These are phyloP conservation scores for Solanum piurae DNA, from an alignment of 257 asterid genomes.

Conservation along the genomic window DNA sequence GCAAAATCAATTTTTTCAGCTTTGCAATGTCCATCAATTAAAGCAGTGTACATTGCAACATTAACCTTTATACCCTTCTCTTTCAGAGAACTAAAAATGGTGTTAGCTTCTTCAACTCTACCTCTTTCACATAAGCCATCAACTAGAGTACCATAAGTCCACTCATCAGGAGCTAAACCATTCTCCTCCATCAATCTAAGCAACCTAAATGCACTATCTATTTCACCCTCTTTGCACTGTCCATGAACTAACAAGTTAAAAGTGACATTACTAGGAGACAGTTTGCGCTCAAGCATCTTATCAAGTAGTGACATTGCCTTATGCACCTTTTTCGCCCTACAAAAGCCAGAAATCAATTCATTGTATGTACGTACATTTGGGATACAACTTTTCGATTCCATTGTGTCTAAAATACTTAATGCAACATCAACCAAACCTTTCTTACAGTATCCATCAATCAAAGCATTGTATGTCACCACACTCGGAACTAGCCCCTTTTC, in stretches of 20 bases:
- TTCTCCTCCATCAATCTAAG: conserved; percentile 52
- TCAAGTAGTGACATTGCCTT: conserved; percentile 57
- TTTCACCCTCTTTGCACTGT: conserved; percentile 51
- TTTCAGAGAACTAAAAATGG: conserved; percentile 34
- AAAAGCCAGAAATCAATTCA: conserved; percentile 56
- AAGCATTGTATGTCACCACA: conserved; percentile 52
- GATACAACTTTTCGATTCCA: conserved; percentile 36
- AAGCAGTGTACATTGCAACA: conserved; percentile 43
- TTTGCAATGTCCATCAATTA: conserved; percentile 53
- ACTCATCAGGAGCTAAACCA: conserved; percentile 44
- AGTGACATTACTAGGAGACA: conserved; percentile 41
- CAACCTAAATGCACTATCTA: conserved; percentile 54
- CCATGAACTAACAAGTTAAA: conserved; percentile 58
- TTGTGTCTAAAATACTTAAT: conserved; percentile 31
- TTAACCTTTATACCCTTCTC: conserved; percentile 37
- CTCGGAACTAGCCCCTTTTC: conserved; percentile 43
- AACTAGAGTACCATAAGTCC: conserved; percentile 50
- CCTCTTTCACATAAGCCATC: conserved; percentile 52
- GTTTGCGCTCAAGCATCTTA: conserved; percentile 41
- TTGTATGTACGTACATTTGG: conserved; percentile 64
- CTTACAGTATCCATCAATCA: conserved; percentile 62
- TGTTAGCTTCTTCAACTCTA: conserved; percentile 38
- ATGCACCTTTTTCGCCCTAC: conserved; percentile 43
- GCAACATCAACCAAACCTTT: conserved; percentile 48
- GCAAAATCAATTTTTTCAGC: conserved; percentile 43